phyloP scores from a whole-genome alignment of 805 yeast genomes.

The Maudiozyma saulgeensis region DNA sequence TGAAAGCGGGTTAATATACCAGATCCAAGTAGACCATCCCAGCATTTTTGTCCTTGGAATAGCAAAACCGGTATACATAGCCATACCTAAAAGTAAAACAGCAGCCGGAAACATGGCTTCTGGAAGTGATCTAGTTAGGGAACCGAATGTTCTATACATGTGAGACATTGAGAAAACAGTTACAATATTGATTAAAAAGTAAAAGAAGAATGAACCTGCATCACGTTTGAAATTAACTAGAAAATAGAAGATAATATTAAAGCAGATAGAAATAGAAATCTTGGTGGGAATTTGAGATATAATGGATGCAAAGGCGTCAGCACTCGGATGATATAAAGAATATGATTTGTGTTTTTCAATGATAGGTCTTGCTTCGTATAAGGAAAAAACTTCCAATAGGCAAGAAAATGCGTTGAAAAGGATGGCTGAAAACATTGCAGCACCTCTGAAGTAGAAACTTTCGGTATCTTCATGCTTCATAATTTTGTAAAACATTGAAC shows the following conservation, averaged over 20 bases:
- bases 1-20: conserved; percentile 35
- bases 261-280: conserved; percentile 34
- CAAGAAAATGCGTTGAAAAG: conserved; percentile 54
- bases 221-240: conserved; percentile 42
- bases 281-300: conserved; percentile 50
- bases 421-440: conserved; percentile 55
- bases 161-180: conserved; percentile 49
- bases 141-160: conserved; percentile 35
- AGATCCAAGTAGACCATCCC: conserved; percentile 42
- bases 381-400: conserved; percentile 42
- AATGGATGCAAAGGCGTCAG: conserved; percentile 55
- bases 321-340: conserved; percentile 51
- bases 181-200: conserved; percentile 33
- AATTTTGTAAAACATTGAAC: conserved; percentile 28
- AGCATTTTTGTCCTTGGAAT: conserved; percentile 35
- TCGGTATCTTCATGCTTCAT: conserved; percentile 27
- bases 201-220: conserved; percentile 50
- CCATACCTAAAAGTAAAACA: conserved; percentile 30
- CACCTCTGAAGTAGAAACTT: conserved; percentile 43
- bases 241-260: conserved; percentile 44
- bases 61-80: conserved; percentile 37
- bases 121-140: conserved; percentile 30
- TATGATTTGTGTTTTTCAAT: conserved; percentile 50
- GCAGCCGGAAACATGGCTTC: conserved; percentile 40
- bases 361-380: conserved; percentile 46